Percentiles rank a stretch among this genome's conserved stretches.
Evolutionary conservation across 1,139 yeast genomes (phyloP).

Genomic region (Candida sanyaensis): DNA sequence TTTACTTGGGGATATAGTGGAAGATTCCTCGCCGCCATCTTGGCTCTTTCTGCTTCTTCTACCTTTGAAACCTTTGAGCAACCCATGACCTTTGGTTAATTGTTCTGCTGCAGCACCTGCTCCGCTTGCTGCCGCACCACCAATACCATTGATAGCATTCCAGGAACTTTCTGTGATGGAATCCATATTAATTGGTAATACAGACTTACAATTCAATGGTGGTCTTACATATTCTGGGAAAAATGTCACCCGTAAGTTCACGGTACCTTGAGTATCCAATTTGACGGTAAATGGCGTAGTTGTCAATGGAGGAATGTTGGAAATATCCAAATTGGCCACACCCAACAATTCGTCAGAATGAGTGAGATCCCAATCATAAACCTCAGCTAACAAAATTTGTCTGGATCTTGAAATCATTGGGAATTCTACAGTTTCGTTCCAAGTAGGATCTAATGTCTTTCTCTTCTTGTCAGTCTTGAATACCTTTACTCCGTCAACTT

Average conservation of each 20-base stretch:
- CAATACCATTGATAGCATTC: conserved; percentile 45
- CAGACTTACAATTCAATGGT: conserved; percentile 40
- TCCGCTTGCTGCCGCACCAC: conserved; percentile 47
- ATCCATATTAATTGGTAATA: conserved; percentile 42
- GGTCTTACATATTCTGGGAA: conserved; percentile 72
- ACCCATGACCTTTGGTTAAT: conserved; percentile 46
- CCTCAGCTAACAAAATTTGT: conserved; percentile 47
- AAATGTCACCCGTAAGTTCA: conserved; percentile 55
- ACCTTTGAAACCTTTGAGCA: conserved; percentile 35
- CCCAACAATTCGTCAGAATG: conserved; percentile 68
- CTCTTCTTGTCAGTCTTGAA: conserved; percentile 62
- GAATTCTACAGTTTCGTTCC: conserved; percentile 64
- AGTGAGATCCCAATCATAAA: conserved; percentile 77
- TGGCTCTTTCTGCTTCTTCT: conserved; percentile 20
- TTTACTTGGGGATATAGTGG: conserved; percentile 11
- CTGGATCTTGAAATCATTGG: conserved; percentile 66
- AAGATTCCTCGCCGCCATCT: conserved; percentile 9
- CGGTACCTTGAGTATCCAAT: conserved; percentile 62
- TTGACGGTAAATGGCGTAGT: conserved; percentile 48
- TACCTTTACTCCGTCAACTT: conserved; percentile 54
- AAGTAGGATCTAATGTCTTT: conserved; percentile 66
- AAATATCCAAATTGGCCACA: conserved; percentile 48
- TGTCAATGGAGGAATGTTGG: conserved; percentile 46
- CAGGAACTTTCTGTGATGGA: conserved; percentile 48
- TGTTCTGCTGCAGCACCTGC: conserved; percentile 43